phyloP scores from a whole-genome alignment of 352 stramenopile species.

The Salisapilia sapeloensis region DNA sequence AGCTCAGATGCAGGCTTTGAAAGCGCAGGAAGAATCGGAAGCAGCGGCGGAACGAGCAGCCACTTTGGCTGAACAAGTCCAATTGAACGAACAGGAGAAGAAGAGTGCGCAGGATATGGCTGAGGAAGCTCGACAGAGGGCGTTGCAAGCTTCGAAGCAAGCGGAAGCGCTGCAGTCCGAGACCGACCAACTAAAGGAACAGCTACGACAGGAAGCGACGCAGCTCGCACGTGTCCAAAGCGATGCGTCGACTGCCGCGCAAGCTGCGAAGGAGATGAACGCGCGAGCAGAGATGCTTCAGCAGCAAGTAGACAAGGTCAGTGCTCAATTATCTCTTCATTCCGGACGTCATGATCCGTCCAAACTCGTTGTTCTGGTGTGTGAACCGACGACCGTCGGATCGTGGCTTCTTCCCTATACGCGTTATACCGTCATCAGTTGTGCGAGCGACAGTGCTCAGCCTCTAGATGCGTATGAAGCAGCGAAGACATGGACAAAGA shows the following conservation, averaged over 20 bases:
- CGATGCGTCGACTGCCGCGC: constrained; percentile 45
- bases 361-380: constrained; percentile 66
- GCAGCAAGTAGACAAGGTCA: constrained; percentile 59
- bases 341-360: constrained; percentile 54
- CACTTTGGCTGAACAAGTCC: constrained; percentile 56
- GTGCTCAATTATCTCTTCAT: constrained; percentile 59
- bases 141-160: constrained; percentile 39
- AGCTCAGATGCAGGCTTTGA: constrained; percentile 48
- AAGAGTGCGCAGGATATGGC: constrained; percentile 43
- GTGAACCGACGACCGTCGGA: constrained; percentile 59
- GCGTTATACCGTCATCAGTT: constrained; percentile 66
- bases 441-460: constrained; percentile 25
- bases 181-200: constrained; percentile 57
- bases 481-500: constrained; percentile 59
- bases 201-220: constrained; percentile 43
- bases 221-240: constrained; percentile 54
- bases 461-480: constrained; percentile 45
- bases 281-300: constrained; percentile 51
- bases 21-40: constrained; percentile 55
- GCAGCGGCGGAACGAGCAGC: constrained; percentile 45
- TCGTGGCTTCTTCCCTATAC: constrained; percentile 76
- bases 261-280: constrained; percentile 47
- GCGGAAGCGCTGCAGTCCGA: constrained; percentile 55
- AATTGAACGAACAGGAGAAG: constrained; percentile 77
- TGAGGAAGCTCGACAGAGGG: constrained; percentile 36